Base-by-base conservation (phyloP, 805 yeast species). In the Candida vaughaniae region DNA sequence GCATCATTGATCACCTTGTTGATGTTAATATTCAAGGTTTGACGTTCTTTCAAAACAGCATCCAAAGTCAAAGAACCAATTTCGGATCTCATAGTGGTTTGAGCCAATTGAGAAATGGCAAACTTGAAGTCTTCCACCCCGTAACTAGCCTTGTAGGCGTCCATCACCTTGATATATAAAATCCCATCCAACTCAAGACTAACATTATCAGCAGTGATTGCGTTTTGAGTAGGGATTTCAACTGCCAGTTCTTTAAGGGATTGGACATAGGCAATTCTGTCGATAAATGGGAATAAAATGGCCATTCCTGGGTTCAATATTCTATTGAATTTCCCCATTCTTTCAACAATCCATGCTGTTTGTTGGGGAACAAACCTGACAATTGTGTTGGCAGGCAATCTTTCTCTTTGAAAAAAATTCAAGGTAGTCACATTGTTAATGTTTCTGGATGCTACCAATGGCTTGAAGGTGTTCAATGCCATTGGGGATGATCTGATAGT, bases 71-170 rank as follows among this genome's bases (percentile, higher is more conserved):
- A 66, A 46, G 85, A 86, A 34, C 95, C 95, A 53, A 86, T 86
- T 58, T 86, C 95, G 1, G 88, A 80, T 52, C 95, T 71, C 95
- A 86, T 86, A 10, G 95, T 85, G 8, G 95, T 87, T 58, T 86
- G 95, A 0, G 95, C 95, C 47, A 87, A 72, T 60, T 87, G 95
- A 27, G 84, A 71, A 37, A 87, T 79, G 25, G 95, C 95, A 56
- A 83, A 87, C 53, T 82, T 86, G 33, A 89, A 87, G 52, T 86
- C 90, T 54, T 87, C 95, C 14, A 86, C 95, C 10, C 95, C 95
- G 51, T 86, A 86, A 29, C 86, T 77, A 3, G 95, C 95, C 64
- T 82, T 85, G 58, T 82, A 86, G 4, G 95, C 85, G 53, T 87
- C 95, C 31, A 75, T 71, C 3, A 86, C 90, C 48, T 78, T 78